phyloP scores from a whole-genome alignment of 2,329 filamentous ascomycete species.

The Mariannaea sp. region DNA sequence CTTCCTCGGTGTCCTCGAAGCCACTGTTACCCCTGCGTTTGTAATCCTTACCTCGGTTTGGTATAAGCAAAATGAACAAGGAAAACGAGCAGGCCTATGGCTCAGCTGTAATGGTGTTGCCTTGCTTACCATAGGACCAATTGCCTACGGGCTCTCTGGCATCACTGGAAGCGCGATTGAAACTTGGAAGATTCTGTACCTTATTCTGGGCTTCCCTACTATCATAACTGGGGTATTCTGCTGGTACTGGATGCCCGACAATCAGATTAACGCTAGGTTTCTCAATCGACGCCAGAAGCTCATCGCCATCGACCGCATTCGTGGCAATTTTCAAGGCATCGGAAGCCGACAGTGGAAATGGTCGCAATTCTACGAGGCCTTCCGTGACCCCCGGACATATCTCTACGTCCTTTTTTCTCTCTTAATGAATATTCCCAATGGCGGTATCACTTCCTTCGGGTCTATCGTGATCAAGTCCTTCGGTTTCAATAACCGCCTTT shows the following conservation, averaged over 20 bases:
- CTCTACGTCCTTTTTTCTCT: slow-evolving; percentile 49
- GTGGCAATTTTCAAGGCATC: slow-evolving; percentile 53
- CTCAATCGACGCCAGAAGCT: slow-evolving; percentile 59
- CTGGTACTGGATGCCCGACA: slow-evolving; percentile 63
- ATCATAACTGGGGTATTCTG: slow-evolving; percentile 52
- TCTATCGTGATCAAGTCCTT: slow-evolving; percentile 61
- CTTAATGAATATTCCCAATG: slow-evolving; percentile 53
- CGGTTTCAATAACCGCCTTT: slow-evolving; percentile 57
- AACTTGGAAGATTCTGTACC: slow-evolving; percentile 42
- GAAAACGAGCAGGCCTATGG: slow-evolving; percentile 37
- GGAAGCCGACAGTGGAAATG: slow-evolving; percentile 43
- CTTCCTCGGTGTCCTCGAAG: slow-evolving; percentile 35
- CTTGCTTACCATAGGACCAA: slow-evolving; percentile 25
- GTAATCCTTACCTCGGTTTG: slow-evolving; percentile 34
- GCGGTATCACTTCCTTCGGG: slow-evolving; percentile 62
- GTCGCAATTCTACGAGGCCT: slow-evolving; percentile 45
- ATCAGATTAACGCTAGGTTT: slow-evolving; percentile 61
- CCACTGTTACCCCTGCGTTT: slow-evolving; percentile 34
- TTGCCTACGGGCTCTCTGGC: slow-evolving; percentile 32
- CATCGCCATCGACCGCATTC: slow-evolving; percentile 60
- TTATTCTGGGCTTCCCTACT: slow-evolving; percentile 39
- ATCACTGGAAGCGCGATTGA: slow-evolving; percentile 29
- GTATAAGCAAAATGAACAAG: slow-evolving; percentile 41
- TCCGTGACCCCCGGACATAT: slow-evolving; percentile 45
- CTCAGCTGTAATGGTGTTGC: slow-evolving; percentile 29